Percentiles rank a stretch among this genome's conserved stretches.
phyloP scores from a whole-genome alignment of 78 protist genomes.

The Guillardia theta region DNA sequence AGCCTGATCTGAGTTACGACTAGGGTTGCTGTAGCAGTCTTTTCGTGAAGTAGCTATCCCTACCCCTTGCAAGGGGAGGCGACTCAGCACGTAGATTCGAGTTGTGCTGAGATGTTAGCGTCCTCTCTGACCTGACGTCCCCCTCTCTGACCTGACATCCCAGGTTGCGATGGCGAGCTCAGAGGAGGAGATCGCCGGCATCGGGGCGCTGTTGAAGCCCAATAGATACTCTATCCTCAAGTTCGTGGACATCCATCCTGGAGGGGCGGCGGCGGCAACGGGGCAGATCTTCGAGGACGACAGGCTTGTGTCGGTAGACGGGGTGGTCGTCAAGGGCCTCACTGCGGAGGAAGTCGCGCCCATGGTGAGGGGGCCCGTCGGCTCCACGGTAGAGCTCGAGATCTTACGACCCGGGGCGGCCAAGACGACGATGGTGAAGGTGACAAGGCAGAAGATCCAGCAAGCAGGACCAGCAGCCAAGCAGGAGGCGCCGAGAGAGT shows the following conservation, averaged over 20 bases:
- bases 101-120: too few relatives aligned
- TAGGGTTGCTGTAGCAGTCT: too few relatives aligned
- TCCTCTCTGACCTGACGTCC: too few relatives aligned
- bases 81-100: too few relatives aligned
- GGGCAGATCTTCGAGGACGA: conserved; percentile 3
- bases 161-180: too few relatives aligned
- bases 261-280: background rate
- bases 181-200: background rate
- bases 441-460: background rate
- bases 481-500: too few relatives aligned
- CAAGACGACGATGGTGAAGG: background rate
- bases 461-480: too few relatives aligned
- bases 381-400: background rate
- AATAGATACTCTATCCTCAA: background rate
- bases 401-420: background rate
- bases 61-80: too few relatives aligned
- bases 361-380: background rate
- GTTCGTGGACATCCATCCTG: background rate
- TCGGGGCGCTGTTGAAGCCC: conserved; percentile 11
- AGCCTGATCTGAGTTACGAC: too few relatives aligned
- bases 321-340: background rate
- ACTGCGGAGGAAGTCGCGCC: background rate
- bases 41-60: too few relatives aligned
- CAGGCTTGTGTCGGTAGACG: background rate
- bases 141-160: too few relatives aligned